Conservation (phyloP, 1,284 basidiomycete species). For the Sparassis latifolia region DNA sequence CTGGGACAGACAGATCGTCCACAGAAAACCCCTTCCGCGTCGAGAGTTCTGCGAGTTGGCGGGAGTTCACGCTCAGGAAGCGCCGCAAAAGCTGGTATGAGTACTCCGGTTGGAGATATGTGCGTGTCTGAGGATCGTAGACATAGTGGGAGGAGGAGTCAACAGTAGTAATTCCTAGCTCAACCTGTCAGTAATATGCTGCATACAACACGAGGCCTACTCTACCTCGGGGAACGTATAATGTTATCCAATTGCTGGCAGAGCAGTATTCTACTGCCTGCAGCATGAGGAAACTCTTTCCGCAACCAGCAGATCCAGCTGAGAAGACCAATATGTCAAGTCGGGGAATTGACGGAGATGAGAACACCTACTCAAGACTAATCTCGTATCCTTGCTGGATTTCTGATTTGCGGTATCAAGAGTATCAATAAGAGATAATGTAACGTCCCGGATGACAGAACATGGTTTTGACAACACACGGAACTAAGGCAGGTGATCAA, state of each 20-base stretch:
- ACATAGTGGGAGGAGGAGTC: slow-evolving; percentile 72
- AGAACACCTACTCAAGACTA: slow-evolving; percentile 54
- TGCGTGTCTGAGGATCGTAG: slow-evolving; percentile 72
- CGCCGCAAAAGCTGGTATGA: slow-evolving; percentile 57
- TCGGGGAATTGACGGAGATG: not conserved
- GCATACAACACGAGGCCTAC: not conserved
- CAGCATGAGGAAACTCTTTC: slow-evolving; percentile 80
- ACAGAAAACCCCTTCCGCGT: slow-evolving; percentile 37
- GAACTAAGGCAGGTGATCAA: slow-evolving; percentile 37
- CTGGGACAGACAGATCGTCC: slow-evolving; percentile 40
- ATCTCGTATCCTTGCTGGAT: slow-evolving; percentile 40
- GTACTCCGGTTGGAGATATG: slow-evolving; percentile 73
- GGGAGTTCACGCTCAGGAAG: slow-evolving; percentile 47
- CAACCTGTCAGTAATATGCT: not conserved
- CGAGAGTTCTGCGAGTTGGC: slow-evolving; percentile 33
- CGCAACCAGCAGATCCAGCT: slow-evolving; percentile 78
- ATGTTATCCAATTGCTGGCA: slow-evolving; percentile 73
- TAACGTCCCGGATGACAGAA: slow-evolving; percentile 61
- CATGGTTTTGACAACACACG: slow-evolving; percentile 57
- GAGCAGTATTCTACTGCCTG: slow-evolving; percentile 76
- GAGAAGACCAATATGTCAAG: not conserved
- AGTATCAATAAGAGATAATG: slow-evolving; percentile 43
- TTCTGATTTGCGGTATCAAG: slow-evolving; percentile 39
- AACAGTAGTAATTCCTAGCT: slow-evolving; percentile 61
- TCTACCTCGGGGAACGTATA: slow-evolving; percentile 82